Evolutionary conservation across 1,139 yeast genomes (phyloP), one percentile per base, ranked within the genome.

Genomic region (Saccharomyces hybrid): DNA sequence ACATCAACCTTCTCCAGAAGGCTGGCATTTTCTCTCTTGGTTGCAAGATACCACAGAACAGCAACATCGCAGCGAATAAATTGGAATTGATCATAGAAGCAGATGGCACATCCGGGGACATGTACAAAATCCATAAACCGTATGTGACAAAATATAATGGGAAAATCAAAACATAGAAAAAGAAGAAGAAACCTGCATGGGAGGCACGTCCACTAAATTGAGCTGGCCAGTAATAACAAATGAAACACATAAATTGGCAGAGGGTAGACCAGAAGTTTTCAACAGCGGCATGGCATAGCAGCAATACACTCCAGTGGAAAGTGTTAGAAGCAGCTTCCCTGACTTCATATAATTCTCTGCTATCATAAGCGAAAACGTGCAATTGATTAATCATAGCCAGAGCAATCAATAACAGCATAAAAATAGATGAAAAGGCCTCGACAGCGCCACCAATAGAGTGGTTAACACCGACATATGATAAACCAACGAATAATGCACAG

Each of bases 241-340:
- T 62, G 58, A 68, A 73, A 60, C 74, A 70, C 58, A 76, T 62
- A 49, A 68, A 66, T 52, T 68, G 70, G 78, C 79, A 70, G 71
- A 72, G 68, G 57, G 75, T 66, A 55, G 75, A 70, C 73, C 85
- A 77, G 68, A 79, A 29, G 13, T 76, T 63, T 65, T 79, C 82
- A 41, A 73, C 68, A n/a, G 69, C 53, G 42, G 67, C 64, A 56
- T 76, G 77, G 16, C 78, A 68, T 31, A 76, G 55, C 49, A 78
- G 59, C 54, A 78, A 63, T 32, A 72, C 69, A 58, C 73, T 67
- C 86, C 85, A 83, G 63, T 81, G 84, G 74, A 80, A 83, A 23
- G 86, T 82, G 62, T 81, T 82, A 7, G 86, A 81, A 49, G 80
- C 75, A 52, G 79, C 75, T 64, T 83, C 88, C 68, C 87, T 75